A percentile compares a stretch with the other conserved stretches of the same genome.
phyloP scores from a whole-genome alignment of 176 grass and related monocot species.

The Carex kokanica region DNA sequence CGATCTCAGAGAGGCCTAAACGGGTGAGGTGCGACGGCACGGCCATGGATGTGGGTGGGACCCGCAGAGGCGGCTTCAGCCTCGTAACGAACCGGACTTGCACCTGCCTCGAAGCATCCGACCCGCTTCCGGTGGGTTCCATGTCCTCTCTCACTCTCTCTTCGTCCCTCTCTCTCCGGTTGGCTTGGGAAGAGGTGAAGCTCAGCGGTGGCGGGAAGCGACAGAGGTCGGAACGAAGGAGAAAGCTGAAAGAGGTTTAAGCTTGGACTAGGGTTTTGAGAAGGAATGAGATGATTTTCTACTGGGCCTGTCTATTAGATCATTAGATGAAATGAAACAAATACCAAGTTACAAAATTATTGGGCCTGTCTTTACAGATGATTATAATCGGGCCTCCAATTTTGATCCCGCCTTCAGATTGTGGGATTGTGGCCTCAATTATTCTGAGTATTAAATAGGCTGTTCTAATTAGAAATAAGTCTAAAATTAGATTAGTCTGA shows the following conservation, averaged over 20 bases:
- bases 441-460: too few relatives aligned
- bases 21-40: constrained; percentile 72
- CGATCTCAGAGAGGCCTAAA: constrained; percentile 85
- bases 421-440: too few relatives aligned
- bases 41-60: constrained; percentile 46
- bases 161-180: not conserved
- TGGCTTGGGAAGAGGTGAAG: not conserved
- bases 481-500: too few relatives aligned
- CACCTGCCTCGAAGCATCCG: constrained; percentile 62
- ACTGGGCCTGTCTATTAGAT: too few relatives aligned
- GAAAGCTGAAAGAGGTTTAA: constrained; percentile 33
- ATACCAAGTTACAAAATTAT: too few relatives aligned
- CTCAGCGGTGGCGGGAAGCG: constrained; percentile 40
- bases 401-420: not conserved
- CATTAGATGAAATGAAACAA: too few relatives aligned
- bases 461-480: too few relatives aligned
- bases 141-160: not conserved
- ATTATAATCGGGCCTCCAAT: not conserved
- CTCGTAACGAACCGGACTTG: constrained; percentile 88
- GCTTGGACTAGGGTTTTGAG: constrained; percentile 46
- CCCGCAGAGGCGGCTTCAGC: constrained; percentile 44
- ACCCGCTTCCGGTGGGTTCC: constrained; percentile 34
- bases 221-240: constrained; percentile 13
- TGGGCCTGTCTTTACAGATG: not conserved
- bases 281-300: not conserved